phyloP scores from a whole-genome alignment of 192 early-diverging fungal genomes.

The Gamsiella multidivaricata region DNA sequence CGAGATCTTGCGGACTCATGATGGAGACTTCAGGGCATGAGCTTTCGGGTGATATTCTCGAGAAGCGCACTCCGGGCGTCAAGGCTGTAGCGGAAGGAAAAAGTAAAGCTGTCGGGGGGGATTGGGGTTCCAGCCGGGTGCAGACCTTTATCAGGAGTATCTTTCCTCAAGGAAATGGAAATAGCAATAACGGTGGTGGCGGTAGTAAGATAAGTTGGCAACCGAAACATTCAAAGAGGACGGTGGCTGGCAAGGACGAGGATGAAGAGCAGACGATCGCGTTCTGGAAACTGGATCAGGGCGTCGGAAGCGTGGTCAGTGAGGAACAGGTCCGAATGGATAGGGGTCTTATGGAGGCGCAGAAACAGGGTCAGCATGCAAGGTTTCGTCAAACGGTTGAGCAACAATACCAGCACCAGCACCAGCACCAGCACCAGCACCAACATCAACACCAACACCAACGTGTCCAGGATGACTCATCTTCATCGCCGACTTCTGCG shows the following conservation, averaged over 20 bases:
- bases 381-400: neutral
- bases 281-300: neutral
- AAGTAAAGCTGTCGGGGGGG: constrained; percentile 13
- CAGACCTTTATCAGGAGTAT: constrained; percentile 19
- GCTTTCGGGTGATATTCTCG: constrained; percentile 30
- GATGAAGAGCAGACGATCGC: neutral
- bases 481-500: too few relatives aligned
- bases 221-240: too few relatives aligned
- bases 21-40: constrained; percentile 33
- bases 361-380: neutral
- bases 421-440: neutral
- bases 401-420: neutral
- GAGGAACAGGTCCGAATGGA: constrained; percentile 5
- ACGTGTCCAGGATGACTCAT: neutral
- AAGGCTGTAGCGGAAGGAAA: constrained; percentile 27
- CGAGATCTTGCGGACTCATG: constrained; percentile 41
- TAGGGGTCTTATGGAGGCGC: neutral
- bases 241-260: too few relatives aligned
- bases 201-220: too few relatives aligned
- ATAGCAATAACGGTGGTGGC: too few relatives aligned
- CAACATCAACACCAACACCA: neutral
- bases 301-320: neutral
- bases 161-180: neutral
- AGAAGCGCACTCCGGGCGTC: constrained; percentile 17
- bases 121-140: constrained; percentile 25